Conservation (phyloP, 257 asterid genomes). For the Primulina huaijiensis region DNA sequence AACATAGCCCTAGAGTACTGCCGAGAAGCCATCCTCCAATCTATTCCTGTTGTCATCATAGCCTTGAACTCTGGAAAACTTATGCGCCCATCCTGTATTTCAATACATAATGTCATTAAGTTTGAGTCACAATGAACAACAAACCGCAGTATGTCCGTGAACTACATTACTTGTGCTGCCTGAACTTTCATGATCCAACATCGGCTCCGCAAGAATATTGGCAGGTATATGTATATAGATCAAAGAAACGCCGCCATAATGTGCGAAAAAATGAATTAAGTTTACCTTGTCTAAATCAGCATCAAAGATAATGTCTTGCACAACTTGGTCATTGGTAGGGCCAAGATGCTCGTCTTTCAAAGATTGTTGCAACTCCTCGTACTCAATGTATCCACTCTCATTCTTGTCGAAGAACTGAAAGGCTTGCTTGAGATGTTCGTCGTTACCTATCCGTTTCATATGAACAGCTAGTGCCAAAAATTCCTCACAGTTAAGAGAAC, state of each 20-base stretch:
- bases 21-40: slow-evolving; percentile 90
- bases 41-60: slow-evolving; percentile 85
- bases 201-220: background rate
- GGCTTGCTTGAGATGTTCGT: slow-evolving; percentile 58
- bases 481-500: slow-evolving; percentile 63
- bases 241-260: no score
- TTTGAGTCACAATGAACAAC: background rate
- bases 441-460: slow-evolving; percentile 53
- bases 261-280: background rate
- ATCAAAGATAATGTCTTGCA: slow-evolving; percentile 66
- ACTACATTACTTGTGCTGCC: background rate
- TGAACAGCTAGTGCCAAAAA: slow-evolving; percentile 76
- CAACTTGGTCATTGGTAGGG: slow-evolving; percentile 51
- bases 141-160: background rate
- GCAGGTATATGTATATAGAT: no score
- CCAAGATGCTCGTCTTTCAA: slow-evolving; percentile 50
- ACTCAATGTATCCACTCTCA: slow-evolving; percentile 67
- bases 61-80: slow-evolving; percentile 73
- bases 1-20: slow-evolving; percentile 78
- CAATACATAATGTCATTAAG: background rate
- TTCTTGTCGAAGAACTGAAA: slow-evolving; percentile 64
- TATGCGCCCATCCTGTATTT: slow-evolving; percentile 68
- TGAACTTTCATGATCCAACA: background rate
- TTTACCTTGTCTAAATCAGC: slow-evolving; percentile 83
- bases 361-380: slow-evolving; percentile 63